Evolutionary conservation across 1,284 basidiomycete species (phyloP), one percentile per base, ranked within the genome.

Genomic region (Moniliophthora roreri): DNA sequence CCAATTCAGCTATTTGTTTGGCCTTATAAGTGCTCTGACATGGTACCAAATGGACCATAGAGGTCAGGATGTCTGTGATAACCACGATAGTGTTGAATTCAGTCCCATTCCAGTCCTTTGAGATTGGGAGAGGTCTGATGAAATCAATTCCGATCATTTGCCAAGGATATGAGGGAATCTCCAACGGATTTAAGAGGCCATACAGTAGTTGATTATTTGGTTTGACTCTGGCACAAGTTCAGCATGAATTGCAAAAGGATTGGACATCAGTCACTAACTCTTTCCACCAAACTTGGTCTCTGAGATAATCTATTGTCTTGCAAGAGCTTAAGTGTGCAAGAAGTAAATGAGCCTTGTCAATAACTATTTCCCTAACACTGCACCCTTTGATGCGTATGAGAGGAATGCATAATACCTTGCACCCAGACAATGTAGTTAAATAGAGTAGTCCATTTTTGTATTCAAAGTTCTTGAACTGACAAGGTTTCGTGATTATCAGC

Each of bases 61-160:
- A 60, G 0, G 69, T 68, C 1, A 75, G 55, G 3, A 67, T 63
- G 55, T 69, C 62, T 10, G 74, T 70, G 0, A 75, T 55, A 0
- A 72, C 66, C 0, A 63, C 61, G 1, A 69, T 60, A 32, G 58
- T 54, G 50, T 74, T 66, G 50, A 58, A 71, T 2, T 32, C 28
- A 6, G 57, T 51, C 1, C 65, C 63, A 47, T 68, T 32, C 18
- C 61, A 45, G 28, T 59, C 64, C 18, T 55, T 51, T 0, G 69
- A 70, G 4, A 57, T 45, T 0, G 66, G 71, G 9, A 76, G 53
- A 0, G 69, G 71, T 2, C 71, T 68, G 1, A 74, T 65, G 42
- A 73, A 74, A 52, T 74, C 71, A 18, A 74, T 66, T 0, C 63
- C 67, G 0, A 73, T 68, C 0, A 59, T 28, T 35, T 68, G 58